A percentile compares a stretch with the other conserved stretches of the same genome.
Evolutionary conservation across 2,329 filamentous ascomycete genomes (phyloP).

Genomic region (Penicillium sp.): DNA sequence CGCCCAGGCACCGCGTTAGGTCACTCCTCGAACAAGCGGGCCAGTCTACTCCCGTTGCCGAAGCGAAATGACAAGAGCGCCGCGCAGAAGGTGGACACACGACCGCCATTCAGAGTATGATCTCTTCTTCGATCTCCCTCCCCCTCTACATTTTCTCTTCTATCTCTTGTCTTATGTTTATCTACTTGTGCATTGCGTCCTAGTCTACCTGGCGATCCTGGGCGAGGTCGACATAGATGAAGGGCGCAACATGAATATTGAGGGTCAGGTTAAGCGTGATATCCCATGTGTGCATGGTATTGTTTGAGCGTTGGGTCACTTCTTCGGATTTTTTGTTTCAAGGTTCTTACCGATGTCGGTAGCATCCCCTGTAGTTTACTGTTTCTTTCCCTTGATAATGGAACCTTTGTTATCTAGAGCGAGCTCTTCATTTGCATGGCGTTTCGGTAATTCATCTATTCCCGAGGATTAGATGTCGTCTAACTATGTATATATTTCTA

Average conservation of each 20-base stretch:
- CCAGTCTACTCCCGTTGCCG: slow-evolving; percentile 41
- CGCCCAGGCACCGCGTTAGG: slow-evolving; percentile 41
- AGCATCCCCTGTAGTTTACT: slow-evolving; percentile 20
- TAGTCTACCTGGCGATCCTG: background rate
- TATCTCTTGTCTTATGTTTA: slow-evolving; percentile 10
- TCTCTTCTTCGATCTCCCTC: background rate
- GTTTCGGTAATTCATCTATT: background rate
- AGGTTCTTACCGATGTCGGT: slow-evolving; percentile 14
- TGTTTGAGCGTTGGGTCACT: slow-evolving; percentile 20
- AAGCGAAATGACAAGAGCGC: slow-evolving; percentile 29
- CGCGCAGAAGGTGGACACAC: slow-evolving; percentile 27
- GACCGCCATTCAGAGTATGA: slow-evolving; percentile 35
- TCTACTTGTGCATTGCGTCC: slow-evolving; percentile 12
- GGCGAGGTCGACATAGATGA: background rate
- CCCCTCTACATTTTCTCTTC: slow-evolving; percentile 4
- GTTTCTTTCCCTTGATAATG: slow-evolving; percentile 2
- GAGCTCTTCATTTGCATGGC: background rate
- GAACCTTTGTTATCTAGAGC: slow-evolving; percentile 1
- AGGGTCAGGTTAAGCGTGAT: slow-evolving; percentile 25
- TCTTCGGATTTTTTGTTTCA: slow-evolving; percentile 6
- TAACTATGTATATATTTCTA: background rate
- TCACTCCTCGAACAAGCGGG: slow-evolving; percentile 36
- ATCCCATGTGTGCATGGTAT: slow-evolving; percentile 26
- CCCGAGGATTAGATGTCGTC: background rate
- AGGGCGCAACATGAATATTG: slow-evolving; percentile 13